Conservation (phyloP, 2,329 filamentous ascomycete species). For the Hymenoscyphus fructigenus region DNA sequence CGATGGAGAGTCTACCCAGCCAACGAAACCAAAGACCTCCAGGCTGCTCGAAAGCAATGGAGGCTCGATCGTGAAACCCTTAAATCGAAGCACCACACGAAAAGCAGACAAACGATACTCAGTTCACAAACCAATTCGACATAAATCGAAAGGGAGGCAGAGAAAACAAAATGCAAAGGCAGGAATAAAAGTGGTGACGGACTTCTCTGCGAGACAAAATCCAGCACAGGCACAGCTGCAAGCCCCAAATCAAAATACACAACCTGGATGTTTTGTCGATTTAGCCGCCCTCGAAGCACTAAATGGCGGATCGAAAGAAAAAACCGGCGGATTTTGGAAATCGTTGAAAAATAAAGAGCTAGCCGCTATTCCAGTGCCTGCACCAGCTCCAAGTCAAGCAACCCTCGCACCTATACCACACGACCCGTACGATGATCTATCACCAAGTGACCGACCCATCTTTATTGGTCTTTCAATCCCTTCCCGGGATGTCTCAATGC, state of each 20-base stretch:
- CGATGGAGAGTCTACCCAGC: constrained; percentile 26
- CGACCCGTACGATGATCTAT: constrained; percentile 48
- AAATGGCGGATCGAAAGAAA: constrained; percentile 39
- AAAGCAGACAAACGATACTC: constrained; percentile 32
- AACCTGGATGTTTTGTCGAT: constrained; percentile 44
- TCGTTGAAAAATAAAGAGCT: constrained; percentile 28
- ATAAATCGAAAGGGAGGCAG: constrained; percentile 60
- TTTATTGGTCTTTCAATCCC: constrained; percentile 70
- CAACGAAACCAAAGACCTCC: constrained; percentile 23
- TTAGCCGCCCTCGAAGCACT: constrained; percentile 59
- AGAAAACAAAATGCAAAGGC: constrained; percentile 59
- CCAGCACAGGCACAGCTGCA: constrained; percentile 44
- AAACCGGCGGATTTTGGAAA: constrained; percentile 33
- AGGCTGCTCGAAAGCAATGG: constrained; percentile 20
- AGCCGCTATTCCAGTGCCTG: not conserved
- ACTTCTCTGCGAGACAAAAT: constrained; percentile 54
- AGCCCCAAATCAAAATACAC: constrained; percentile 20
- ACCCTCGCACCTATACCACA: constrained; percentile 17
- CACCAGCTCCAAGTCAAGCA: not conserved
- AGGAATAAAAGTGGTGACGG: constrained; percentile 69
- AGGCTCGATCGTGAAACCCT: constrained; percentile 17
- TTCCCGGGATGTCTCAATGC: constrained; percentile 47
- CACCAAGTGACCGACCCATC: constrained; percentile 69
- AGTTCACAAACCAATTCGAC: constrained; percentile 39
- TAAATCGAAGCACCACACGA: constrained; percentile 20